Conservation (phyloP, 306 rosid species). For the Cicer bijugum region DNA sequence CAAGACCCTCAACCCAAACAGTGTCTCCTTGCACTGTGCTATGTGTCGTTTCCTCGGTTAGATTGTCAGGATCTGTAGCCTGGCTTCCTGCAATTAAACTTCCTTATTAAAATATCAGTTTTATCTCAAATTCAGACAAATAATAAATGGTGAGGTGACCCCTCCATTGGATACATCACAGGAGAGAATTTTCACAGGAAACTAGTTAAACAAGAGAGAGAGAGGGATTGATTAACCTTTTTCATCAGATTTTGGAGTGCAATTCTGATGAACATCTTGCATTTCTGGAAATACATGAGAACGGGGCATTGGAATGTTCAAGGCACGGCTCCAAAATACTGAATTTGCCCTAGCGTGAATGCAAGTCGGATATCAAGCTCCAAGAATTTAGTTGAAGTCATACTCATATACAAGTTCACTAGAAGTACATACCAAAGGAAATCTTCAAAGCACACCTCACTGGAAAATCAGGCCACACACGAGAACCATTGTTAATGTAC, state of each 20-base stretch:
- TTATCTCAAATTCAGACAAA: conserved; percentile 35
- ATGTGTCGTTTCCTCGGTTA: conserved; percentile 51
- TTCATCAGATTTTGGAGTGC: conserved; percentile 53
- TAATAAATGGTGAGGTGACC: conserved; percentile 36
- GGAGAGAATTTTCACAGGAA: neutral
- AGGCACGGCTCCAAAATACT: conserved; percentile 90
- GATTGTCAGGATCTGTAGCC: conserved; percentile 49
- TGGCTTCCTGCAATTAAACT: conserved; percentile 55
- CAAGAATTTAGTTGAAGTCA: conserved; percentile 37
- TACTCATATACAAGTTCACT: conserved; percentile 24
- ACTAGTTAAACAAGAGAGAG: neutral
- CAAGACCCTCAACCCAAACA: conserved; percentile 98
- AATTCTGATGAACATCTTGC: conserved; percentile 53
- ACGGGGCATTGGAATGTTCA: conserved; percentile 86
- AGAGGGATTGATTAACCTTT: conserved; percentile 46
- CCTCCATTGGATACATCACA: neutral
- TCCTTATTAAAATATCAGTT: conserved; percentile 23
- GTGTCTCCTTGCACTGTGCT: conserved; percentile 54
- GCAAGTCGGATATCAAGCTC: conserved; percentile 47
- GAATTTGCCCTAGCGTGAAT: conserved; percentile 83
- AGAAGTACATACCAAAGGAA: conserved; percentile 79
- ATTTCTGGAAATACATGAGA: conserved; percentile 81
- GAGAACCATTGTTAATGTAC: conserved; percentile 32
- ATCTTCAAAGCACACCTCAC: conserved; percentile 93
- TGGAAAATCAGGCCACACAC: conserved; percentile 52